These are phyloP conservation scores for Linum lewisii DNA, from an alignment of 345 rosid species.

Conservation along the genomic window DNA sequence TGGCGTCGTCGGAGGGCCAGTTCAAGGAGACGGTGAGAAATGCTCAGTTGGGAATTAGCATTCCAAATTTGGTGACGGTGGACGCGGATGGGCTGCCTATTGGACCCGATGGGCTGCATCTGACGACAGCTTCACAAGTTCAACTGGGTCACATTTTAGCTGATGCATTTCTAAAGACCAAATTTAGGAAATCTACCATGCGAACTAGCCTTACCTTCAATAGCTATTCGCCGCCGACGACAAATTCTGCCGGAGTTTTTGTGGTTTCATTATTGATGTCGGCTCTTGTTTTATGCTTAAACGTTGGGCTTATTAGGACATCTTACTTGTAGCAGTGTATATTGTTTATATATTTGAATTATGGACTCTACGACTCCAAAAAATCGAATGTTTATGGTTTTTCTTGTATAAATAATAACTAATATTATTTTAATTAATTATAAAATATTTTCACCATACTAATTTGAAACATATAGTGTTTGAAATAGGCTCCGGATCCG, in stretches of 20 bases:
- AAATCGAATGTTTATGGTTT: too few relatives aligned
- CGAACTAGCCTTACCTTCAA: neutral
- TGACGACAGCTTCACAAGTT: neutral
- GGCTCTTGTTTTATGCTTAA: neutral
- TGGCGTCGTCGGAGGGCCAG: slow-evolving; percentile 21
- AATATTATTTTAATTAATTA: too few relatives aligned
- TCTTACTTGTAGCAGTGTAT: neutral
- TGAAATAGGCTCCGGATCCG: too few relatives aligned
- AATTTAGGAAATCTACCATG: neutral
- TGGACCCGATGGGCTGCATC: neutral
- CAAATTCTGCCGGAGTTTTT: neutral
- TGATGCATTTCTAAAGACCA: neutral
- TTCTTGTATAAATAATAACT: too few relatives aligned
- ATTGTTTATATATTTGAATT: too few relatives aligned
- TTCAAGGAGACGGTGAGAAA: slow-evolving; percentile 14
- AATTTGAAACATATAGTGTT: too few relatives aligned
- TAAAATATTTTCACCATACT: too few relatives aligned
- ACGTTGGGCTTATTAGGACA: neutral
- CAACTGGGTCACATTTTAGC: neutral
- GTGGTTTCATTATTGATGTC: neutral
- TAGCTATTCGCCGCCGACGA: neutral
- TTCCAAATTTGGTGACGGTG: neutral
- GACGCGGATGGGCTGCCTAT: neutral
- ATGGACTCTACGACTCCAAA: too few relatives aligned
- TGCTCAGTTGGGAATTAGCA: slow-evolving; percentile 1